These are phyloP conservation scores for Dissophora globulifera DNA, from an alignment of 192 early-diverging fungal species.

Conservation along the genomic window DNA sequence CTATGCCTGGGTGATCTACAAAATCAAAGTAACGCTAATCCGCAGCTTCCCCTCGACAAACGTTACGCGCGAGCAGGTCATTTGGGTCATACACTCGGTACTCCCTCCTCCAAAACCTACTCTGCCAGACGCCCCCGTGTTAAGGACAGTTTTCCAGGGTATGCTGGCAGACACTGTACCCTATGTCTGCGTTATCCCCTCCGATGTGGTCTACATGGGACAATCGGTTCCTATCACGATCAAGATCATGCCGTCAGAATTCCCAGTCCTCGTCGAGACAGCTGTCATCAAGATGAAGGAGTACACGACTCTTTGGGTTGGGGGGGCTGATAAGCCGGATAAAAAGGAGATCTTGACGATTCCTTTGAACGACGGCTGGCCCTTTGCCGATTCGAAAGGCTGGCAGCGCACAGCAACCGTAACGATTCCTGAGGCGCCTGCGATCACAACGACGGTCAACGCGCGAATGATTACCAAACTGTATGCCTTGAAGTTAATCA, in stretches of 20 bases:
- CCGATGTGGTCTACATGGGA: conserved; percentile 1
- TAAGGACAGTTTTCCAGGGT: conserved; percentile 11
- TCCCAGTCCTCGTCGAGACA: not conserved
- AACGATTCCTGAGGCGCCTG: conserved; percentile 1
- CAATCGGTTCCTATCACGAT: conserved; percentile 27
- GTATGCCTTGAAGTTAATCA: conserved; percentile 23
- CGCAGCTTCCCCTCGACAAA: conserved; percentile 13
- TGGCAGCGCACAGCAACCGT: conserved; percentile 33
- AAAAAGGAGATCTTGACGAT: conserved; percentile 12
- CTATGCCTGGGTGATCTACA: conserved; percentile 11
- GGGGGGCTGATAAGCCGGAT: not conserved
- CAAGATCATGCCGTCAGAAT: not conserved
- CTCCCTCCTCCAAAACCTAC: not conserved
- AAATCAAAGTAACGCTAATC: conserved; percentile 6
- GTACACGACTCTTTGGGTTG: conserved; percentile 7
- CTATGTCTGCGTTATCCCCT: conserved; percentile 25
- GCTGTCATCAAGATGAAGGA: conserved; percentile 38
- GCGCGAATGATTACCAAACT: conserved; percentile 9
- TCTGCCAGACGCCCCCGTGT: not conserved
- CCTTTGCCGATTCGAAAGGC: conserved; percentile 3
- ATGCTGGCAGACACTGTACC: not conserved
- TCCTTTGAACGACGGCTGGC: conserved; percentile 15
- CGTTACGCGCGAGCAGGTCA: not conserved
- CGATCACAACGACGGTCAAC: conserved; percentile 4
- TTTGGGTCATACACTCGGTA: conserved; percentile 17